Base-by-base conservation (phyloP, 441 rosid genomes). In the Dalechampia spathulata region DNA sequence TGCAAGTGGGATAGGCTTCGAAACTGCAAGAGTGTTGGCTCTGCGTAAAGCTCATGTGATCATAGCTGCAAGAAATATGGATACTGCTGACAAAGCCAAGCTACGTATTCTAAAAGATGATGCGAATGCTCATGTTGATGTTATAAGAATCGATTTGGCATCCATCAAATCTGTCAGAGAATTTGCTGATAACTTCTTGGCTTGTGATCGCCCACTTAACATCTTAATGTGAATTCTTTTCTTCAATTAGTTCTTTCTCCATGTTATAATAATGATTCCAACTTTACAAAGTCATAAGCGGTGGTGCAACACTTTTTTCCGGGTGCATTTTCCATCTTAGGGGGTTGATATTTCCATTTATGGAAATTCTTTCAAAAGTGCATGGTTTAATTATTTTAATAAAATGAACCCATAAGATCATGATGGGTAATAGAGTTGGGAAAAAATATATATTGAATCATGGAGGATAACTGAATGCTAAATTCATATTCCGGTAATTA, bases 1-100 rank as follows among this genome's bases (percentile, higher is more conserved):
- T 48, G 86, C 96, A 20, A 73, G 87, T 60, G 97, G 97, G 49
- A 89, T 92, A 43, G 99, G 99, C 22, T 61, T 84, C 51, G 99
- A 92, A 73, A 80, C 99, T 9, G 81, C 90, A 58, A 79, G 96
- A 75, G 94, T 92, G 7, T 48, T 92, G 58, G 88, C 84, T 62
- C 63, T 73, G 50, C 75, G 80, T 6, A 74, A 73, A 55, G 99
- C 81, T 11, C 97, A 71, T 64, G 96, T 89, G 4, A 73, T 92
- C 1, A 78, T 92, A n/a, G 97, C 79, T 0, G 94, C 87, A 16
- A 86, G 99, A 69, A 89, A 86, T 79, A 20, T 77, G 68, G 75
- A 73, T 19, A 86, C 92, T 45, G 97, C 86, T 15, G 72, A 72
- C 28, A 81, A 78, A 57, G 91, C 96, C 0, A 83, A 75, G 60